Evolutionary conservation across 805 yeast species (phyloP).

Genomic region (Nakazawaea laoshanensis): DNA sequence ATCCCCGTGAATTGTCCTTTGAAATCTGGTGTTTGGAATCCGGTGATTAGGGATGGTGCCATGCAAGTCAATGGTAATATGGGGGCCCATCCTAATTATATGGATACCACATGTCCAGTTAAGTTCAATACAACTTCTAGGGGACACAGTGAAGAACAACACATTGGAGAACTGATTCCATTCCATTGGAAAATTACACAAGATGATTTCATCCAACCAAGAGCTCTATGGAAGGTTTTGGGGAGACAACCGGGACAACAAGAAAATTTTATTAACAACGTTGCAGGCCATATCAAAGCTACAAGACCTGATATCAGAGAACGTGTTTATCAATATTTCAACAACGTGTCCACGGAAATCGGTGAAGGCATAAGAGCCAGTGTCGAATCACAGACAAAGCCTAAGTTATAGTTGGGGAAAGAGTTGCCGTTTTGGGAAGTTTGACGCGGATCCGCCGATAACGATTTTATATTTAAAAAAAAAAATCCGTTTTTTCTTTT

Average conservation of each 20-base stretch:
- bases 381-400: slow-evolving; percentile 42
- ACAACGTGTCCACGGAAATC: slow-evolving; percentile 61
- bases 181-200: slow-evolving; percentile 78
- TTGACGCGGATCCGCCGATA: not conserved
- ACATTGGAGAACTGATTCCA: slow-evolving; percentile 38
- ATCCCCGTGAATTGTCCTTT: slow-evolving; percentile 88
- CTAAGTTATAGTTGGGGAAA: slow-evolving; percentile 16
- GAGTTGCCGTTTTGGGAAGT: slow-evolving; percentile 4
- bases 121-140: slow-evolving; percentile 25
- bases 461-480: not conserved
- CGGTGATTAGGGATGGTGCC: slow-evolving; percentile 78
- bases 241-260: slow-evolving; percentile 78
- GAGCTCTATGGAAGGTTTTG: slow-evolving; percentile 69
- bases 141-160: slow-evolving; percentile 19
- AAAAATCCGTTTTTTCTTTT: not conserved
- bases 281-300: slow-evolving; percentile 61
- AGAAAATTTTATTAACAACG: slow-evolving; percentile 72
- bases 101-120: slow-evolving; percentile 44
- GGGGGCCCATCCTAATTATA: slow-evolving; percentile 72
- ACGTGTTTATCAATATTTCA: slow-evolving; percentile 67
- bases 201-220: slow-evolving; percentile 71
- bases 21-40: slow-evolving; percentile 46
- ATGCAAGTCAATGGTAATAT: slow-evolving; percentile 64
- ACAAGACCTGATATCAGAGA: slow-evolving; percentile 77
- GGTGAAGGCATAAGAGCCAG: slow-evolving; percentile 63